Evolutionary conservation across 1,284 basidiomycete species (phyloP).

Genomic region (Naganishia sp.): DNA sequence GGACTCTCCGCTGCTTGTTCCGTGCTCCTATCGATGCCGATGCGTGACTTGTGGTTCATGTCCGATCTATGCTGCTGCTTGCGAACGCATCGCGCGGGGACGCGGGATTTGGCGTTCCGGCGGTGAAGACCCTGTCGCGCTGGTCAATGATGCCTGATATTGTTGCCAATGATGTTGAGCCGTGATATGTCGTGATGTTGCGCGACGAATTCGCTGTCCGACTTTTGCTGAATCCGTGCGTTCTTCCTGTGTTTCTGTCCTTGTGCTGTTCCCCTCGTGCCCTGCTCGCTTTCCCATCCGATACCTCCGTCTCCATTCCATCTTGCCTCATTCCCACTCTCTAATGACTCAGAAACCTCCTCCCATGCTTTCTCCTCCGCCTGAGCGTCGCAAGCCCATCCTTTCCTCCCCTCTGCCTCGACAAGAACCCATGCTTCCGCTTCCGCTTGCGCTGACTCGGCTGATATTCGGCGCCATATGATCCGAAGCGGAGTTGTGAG

Average conservation of each 20-base stretch:
- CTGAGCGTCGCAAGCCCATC: constrained; percentile 61
- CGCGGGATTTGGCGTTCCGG: too few species aligned
- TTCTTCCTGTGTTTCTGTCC: not conserved
- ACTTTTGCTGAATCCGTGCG: too few species aligned
- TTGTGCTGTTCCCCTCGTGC: not conserved
- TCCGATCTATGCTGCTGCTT: too few species aligned
- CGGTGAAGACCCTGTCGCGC: too few species aligned
- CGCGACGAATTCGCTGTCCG: too few species aligned
- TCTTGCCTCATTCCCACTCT: not conserved
- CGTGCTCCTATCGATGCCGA: too few species aligned
- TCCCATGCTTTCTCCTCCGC: constrained; percentile 62
- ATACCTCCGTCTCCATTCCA: not conserved
- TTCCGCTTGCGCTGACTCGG: constrained; percentile 85
- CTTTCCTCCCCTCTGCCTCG: constrained; percentile 66
- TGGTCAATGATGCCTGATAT: too few species aligned
- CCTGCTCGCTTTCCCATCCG: not conserved
- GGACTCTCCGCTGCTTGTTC: too few species aligned
- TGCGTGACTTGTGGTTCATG: too few species aligned
- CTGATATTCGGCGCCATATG: constrained; percentile 75
- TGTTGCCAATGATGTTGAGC: too few species aligned
- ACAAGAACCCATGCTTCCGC: constrained; percentile 82
- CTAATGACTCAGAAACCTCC: constrained; percentile 63
- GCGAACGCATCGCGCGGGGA: too few species aligned
- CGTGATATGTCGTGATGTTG: too few species aligned
- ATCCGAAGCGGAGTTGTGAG: constrained; percentile 41